Base-by-base conservation (phyloP, 177 flowering plant genomes). In the Vitis hybrid region DNA sequence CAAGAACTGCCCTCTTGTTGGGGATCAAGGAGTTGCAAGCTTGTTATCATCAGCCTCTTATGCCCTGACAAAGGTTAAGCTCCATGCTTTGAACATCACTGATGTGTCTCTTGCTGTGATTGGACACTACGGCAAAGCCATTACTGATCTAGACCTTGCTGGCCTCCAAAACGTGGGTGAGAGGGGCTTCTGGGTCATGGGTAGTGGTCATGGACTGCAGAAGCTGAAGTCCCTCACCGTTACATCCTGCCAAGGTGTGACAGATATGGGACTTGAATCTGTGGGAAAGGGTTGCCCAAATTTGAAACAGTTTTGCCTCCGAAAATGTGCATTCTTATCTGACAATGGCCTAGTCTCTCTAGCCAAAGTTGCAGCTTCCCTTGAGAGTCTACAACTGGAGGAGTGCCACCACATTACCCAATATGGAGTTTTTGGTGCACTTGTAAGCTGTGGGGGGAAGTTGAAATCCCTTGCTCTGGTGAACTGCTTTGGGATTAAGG, bases 181-280 rank as follows among this genome's bases (percentile, higher is more conserved):
- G 80, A 89, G 82, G 75, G 99, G 99, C 11, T 93, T 95, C 76
- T 95, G 99, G 99, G 97, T 83, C 62, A 83, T 95, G 92, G 95
- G 95, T 44, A 91, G 83, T 69, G 93, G 89, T 15, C 80, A 78
- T 31, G 98, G 99, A 11, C 74, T 93, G 68, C 86, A 87, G 74
- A 80, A 82, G 64, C 70, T 95, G 78, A 82, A 76, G 59, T 77
- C 88, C 24, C 77, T 93, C 3, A 68, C 87, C 2, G 66, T 93
- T 59, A 72, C 82, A 31, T 88, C 92, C 3, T 95, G 99, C 79
- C 76, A 70, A 17, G 97, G 99, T 17, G 79, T 86, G 2, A 89
- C 98, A 2, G 95, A 93, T 76, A 18, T 76, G 12, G 88, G 90
- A n/a, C 84, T 95, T 65, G 91, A 89, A 79, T 90, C 95, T 14